These are phyloP conservation scores for Colletotrichum echinochloae DNA, from an alignment of 2,329 filamentous ascomycete genomes.

Conservation along the genomic window DNA sequence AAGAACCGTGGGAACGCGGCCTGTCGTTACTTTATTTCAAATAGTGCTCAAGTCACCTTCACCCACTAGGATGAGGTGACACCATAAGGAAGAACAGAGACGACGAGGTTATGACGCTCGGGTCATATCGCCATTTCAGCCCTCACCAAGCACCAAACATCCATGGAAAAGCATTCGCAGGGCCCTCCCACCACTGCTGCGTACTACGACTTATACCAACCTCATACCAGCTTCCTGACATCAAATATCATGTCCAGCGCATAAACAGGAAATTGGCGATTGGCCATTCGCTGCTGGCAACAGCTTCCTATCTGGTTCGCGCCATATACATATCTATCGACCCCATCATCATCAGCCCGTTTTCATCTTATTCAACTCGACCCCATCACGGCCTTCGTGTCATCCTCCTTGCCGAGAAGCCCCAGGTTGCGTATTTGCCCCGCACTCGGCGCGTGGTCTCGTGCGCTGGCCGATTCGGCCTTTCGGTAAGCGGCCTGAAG, in stretches of 20 bases:
- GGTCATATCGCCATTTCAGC: too few relatives aligned
- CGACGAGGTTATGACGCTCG: not conserved
- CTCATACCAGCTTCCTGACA: not conserved
- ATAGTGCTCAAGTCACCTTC: not conserved
- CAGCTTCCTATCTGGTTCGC: slow-evolving; percentile 18
- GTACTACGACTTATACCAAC: too few relatives aligned
- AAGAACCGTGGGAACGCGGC: not conserved
- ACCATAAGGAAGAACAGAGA: too few relatives aligned
- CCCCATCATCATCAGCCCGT: slow-evolving; percentile 42
- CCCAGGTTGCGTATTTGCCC: slow-evolving; percentile 91
- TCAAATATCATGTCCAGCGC: not conserved
- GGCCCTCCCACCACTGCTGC: not conserved
- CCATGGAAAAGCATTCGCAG: not conserved
- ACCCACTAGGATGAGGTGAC: not conserved
- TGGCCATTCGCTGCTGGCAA: slow-evolving; percentile 32
- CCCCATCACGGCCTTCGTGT: slow-evolving; percentile 72
- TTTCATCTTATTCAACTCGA: slow-evolving; percentile 42
- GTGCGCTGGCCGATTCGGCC: slow-evolving; percentile 77
- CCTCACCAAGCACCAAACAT: not conserved
- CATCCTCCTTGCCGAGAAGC: slow-evolving; percentile 85
- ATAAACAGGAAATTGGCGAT: slow-evolving; percentile 23
- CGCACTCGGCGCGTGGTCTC: slow-evolving; percentile 84
- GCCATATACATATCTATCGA: slow-evolving; percentile 28
- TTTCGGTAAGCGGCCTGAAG: slow-evolving; percentile 90
- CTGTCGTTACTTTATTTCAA: too few relatives aligned